Conservation (phyloP, 148 eudicot genomes). For the Rhododendron molle region DNA sequence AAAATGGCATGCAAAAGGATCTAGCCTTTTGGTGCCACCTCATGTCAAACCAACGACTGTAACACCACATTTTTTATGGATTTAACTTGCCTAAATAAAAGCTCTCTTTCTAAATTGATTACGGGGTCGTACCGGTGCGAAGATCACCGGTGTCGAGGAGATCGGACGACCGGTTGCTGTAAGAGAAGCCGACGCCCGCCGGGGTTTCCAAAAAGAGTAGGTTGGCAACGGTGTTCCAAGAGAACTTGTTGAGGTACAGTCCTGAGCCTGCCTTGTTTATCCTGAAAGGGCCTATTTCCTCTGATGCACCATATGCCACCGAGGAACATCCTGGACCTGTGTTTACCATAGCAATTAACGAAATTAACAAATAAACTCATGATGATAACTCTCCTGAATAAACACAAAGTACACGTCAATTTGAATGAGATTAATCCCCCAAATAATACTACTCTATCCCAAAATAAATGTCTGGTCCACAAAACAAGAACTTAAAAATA, state of each 20-base stretch:
- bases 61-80: neutral
- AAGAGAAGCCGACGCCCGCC: slow-evolving; percentile 96
- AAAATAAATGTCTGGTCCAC: no score
- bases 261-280: slow-evolving; percentile 54
- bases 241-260: slow-evolving; percentile 64
- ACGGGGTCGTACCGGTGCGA: slow-evolving; percentile 63
- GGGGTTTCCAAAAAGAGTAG: slow-evolving; percentile 88
- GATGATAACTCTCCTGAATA: no score
- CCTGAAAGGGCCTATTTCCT: slow-evolving; percentile 89
- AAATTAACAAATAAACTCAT: neutral
- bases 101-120: neutral
- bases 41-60: neutral
- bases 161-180: slow-evolving; percentile 66
- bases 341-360: neutral
- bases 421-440: no score
- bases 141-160: slow-evolving; percentile 69
- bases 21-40: neutral
- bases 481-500: no score
- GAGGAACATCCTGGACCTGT: slow-evolving; percentile 98
- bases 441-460: no score
- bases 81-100: neutral
- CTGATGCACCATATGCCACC: slow-evolving; percentile 94
- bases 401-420: no score
- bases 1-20: neutral
- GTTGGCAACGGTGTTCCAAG: slow-evolving; percentile 81